A percentile compares a stretch with the other conserved stretches of the same genome.
phyloP scores from a whole-genome alignment of 129 eudicot genomes.

The Oenanthe sinensis region DNA sequence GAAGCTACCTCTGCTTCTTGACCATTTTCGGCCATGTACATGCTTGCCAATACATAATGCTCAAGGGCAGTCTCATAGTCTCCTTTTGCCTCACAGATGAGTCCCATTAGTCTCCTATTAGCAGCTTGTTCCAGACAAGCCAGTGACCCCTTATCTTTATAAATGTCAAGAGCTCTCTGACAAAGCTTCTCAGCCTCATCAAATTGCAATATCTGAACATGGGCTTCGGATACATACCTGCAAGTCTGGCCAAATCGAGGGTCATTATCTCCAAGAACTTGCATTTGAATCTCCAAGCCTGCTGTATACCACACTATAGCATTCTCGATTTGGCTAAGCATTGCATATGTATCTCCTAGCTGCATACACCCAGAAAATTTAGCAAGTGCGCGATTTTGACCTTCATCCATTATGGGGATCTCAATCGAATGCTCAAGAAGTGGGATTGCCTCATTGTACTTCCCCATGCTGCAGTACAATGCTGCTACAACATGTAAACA shows the following conservation, averaged over 20 bases:
- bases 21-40: conserved; percentile 43
- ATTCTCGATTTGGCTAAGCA: conserved; percentile 64
- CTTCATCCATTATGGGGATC: conserved; percentile 59
- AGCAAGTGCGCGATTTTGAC: conserved; percentile 68
- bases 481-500: conserved; percentile 74
- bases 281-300: conserved; percentile 75
- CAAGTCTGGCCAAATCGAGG: conserved; percentile 75
- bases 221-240: conserved; percentile 60
- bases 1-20: conserved; percentile 47
- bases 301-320: conserved; percentile 54
- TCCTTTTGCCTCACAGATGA: conserved; percentile 56
- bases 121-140: conserved; percentile 52
- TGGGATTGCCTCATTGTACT: conserved; percentile 63
- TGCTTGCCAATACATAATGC: conserved; percentile 47
- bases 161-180: conserved; percentile 41
- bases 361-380: conserved; percentile 94
- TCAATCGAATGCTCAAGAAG: conserved; percentile 69
- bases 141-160: conserved; percentile 31
- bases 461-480: conserved; percentile 45
- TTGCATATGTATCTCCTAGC: conserved; percentile 78
- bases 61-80: conserved; percentile 55
- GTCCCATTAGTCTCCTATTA: conserved; percentile 58
- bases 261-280: conserved; percentile 64
- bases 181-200: conserved; percentile 53
- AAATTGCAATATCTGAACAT: conserved; percentile 49